Evolutionary conservation across 2,329 filamentous ascomycete genomes (phyloP).

Genomic region (Chrysosphaeria jannelii): DNA sequence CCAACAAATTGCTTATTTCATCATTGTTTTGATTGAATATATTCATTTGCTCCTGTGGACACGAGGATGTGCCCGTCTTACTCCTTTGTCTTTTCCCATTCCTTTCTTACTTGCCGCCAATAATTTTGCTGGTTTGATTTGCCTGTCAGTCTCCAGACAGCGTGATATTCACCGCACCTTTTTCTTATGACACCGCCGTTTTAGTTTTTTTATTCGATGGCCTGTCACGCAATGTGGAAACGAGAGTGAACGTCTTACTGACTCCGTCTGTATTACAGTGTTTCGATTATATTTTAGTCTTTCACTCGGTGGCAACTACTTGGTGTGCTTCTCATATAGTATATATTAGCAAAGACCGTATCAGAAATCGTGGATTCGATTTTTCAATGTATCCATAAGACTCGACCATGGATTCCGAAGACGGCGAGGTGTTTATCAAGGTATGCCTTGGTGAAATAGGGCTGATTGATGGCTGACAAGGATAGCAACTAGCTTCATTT

Average conservation of each 20-base stretch:
- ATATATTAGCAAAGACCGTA: not conserved
- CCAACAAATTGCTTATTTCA: no score
- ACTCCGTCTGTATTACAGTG: conserved; percentile 3
- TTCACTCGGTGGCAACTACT: conserved; percentile 1
- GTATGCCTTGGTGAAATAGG: conserved; percentile 11
- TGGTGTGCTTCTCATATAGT: conserved; percentile 2
- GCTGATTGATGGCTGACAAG: not conserved
- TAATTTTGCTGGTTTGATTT: no score
- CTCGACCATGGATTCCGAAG: conserved; percentile 55
- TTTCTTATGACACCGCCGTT: no score
- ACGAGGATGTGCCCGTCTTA: conserved; percentile 2
- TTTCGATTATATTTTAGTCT: not conserved
- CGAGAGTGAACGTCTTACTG: conserved; percentile 2
- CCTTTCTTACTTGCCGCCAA: not conserved
- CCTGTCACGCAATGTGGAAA: conserved; percentile 1
- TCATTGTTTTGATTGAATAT: no score
- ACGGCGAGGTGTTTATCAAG: conserved; percentile 74
- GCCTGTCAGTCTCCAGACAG: no score
- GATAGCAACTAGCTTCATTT: conserved; percentile 74
- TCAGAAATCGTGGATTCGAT: conserved; percentile 3
- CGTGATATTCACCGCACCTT: no score
- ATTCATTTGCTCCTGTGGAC: no score
- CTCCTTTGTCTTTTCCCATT: conserved; percentile 1
- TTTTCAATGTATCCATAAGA: conserved; percentile 16
- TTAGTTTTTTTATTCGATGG: no score